A percentile compares a stretch with the other conserved stretches of the same genome.
These are phyloP conservation scores for Hordeum pubiflorum DNA, from an alignment of 202 grass and related monocot genomes.

Conservation along the genomic window DNA sequence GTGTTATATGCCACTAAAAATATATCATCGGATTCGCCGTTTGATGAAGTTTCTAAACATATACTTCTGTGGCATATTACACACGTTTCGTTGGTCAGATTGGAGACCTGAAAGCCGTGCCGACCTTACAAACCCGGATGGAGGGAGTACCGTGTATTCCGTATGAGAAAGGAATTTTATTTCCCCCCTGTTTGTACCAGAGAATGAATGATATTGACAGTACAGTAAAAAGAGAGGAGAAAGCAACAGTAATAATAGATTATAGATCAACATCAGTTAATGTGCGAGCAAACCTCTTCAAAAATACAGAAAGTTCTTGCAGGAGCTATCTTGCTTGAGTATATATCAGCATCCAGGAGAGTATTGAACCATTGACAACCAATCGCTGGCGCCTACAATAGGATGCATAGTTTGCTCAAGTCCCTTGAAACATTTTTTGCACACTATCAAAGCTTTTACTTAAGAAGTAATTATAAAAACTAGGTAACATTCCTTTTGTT, in stretches of 20 bases:
- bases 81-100: background rate
- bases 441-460: background rate
- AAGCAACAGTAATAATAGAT: background rate
- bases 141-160: background rate
- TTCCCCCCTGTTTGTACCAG: background rate
- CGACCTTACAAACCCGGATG: background rate
- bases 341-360: conserved; percentile 55
- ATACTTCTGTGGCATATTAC: background rate
- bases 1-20: background rate
- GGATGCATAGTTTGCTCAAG: conserved; percentile 14
- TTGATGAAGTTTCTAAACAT: background rate
- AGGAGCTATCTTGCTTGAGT: conserved; percentile 57
- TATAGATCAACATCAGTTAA: conserved; percentile 6
- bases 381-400: conserved; percentile 55
- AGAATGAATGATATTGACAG: background rate
- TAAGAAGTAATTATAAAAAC: background rate
- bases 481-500: background rate
- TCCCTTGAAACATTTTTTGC: background rate
- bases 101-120: background rate
- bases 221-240: background rate
- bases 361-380: conserved; percentile 74
- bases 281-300: conserved; percentile 66
- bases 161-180: background rate
- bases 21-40: background rate
- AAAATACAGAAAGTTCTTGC: conserved; percentile 92